Evolutionary conservation across 1,284 basidiomycete species (phyloP), one percentile per base, ranked within the genome.

Genomic region (Irpex sp.): DNA sequence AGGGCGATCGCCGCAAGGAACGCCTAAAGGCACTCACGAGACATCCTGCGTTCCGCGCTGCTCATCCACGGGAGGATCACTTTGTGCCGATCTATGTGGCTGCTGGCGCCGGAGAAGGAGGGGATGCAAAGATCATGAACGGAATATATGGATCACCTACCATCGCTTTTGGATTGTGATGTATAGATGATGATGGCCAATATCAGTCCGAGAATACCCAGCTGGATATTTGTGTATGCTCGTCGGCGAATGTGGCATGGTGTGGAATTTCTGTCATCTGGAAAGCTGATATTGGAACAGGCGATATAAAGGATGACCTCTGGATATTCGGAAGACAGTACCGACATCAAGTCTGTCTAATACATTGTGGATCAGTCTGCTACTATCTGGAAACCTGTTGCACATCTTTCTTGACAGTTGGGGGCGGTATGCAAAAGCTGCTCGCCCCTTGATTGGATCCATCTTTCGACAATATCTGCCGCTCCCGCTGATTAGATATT

Each of bases 71-170:
- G 5, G 85, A 86, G 69, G 90, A 92, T 21, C 90, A 92, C 68
- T 90, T 90, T 71, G 79, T 91, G 17, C 89, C 90, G 8, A 69
- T 92, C 21, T 92, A 91, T 72, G 78, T 90, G 48, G 89, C 85
- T 4, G 87, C 84, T 21, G 89, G 89, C 7, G 89, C 88, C n/a
- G 88, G 86, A 4, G 86, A 85, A 62, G 79, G 77, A 5, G 85
- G 84, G 11, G 74, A 76, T 31, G 80, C 80, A 9, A 78, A 73
- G 68, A 78, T 88, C 5, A 64, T 90, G 44, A 74, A 78, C 60
- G 83, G 81, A 26, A 70, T 83, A 56, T 87, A 86, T 70, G 87
- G 86, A 8, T 75, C 80, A 21, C 80, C 83, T 11, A 86, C 87
- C 13, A 78, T 87, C 65, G 88, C 85, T 36, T 90, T 91, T 73